Evolutionary conservation across 345 rosid genomes (phyloP).

Genomic region (Eucalyptus microcorys): DNA sequence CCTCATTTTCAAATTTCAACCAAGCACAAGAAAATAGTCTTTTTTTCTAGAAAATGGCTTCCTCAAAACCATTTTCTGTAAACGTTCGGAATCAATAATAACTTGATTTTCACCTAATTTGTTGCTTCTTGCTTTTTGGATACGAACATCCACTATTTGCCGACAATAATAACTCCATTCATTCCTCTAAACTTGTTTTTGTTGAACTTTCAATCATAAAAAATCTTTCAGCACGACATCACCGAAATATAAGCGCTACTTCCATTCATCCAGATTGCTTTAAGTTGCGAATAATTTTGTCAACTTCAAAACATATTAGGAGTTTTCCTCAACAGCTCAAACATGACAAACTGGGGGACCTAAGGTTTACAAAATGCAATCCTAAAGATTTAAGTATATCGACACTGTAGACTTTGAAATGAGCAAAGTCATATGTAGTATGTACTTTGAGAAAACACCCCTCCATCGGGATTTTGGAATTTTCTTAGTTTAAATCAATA

Average conservation of each 20-base stretch:
- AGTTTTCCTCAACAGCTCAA: not conserved
- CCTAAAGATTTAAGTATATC: not conserved
- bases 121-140: not conserved
- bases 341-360: not conserved
- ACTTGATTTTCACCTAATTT: not conserved
- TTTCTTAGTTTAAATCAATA: not conserved
- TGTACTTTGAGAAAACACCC: not conserved
- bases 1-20: no score
- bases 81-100: no score
- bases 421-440: not conserved
- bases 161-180: not conserved
- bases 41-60: no score
- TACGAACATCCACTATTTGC: not conserved
- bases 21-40: fast-evolving
- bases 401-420: not conserved
- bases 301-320: no score
- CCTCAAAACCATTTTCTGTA: fast-evolving
- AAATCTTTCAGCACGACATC: fast-evolving
- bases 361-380: not conserved
- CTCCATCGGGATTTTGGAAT: not conserved
- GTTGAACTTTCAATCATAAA: not conserved
- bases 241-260: no score
- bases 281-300: no score
- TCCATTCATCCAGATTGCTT: no score
- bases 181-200: not conserved